Conservation (phyloP, 2,329 filamentous ascomycete species). For the Paracorniculantispora psalliotae region DNA sequence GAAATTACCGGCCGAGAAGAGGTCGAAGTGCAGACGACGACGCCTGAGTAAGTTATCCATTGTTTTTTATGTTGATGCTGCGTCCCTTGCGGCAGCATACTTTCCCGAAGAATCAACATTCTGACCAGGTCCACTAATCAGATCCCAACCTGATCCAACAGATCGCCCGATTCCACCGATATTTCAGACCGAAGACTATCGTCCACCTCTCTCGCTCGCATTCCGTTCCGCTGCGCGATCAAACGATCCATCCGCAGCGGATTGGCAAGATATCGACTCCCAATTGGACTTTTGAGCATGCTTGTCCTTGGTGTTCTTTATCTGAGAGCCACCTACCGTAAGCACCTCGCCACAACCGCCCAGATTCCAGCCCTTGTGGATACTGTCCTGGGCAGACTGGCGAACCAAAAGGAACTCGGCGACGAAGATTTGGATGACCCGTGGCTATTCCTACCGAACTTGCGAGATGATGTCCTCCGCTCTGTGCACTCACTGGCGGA, state of each 20-base stretch:
- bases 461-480: conserved; percentile 85
- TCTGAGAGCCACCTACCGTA: conserved; percentile 57
- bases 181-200: conserved; percentile 62
- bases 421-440: conserved; percentile 63
- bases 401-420: conserved; percentile 77
- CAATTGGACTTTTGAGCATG: conserved; percentile 63
- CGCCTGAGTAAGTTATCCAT: conserved; percentile 47
- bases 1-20: conserved; percentile 63
- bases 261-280: conserved; percentile 81
- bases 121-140: conserved; percentile 76
- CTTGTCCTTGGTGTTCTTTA: conserved; percentile 53
- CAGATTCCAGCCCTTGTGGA: conserved; percentile 80
- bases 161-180: conserved; percentile 61
- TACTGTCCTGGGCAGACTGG: conserved; percentile 76
- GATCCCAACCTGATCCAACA: conserved; percentile 67
- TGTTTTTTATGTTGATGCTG: conserved; percentile 19
- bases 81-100: conserved; percentile 6
- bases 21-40: conserved; percentile 39
- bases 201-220: conserved; percentile 83
- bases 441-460: conserved; percentile 81
- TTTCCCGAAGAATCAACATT: conserved; percentile 22
- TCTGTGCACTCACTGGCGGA: conserved; percentile 72
- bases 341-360: conserved; percentile 59
- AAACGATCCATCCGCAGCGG: conserved; percentile 72
- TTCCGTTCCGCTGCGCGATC: conserved; percentile 81